Conservation (phyloP, 1,284 basidiomycete species). For the Sporisorium reilianum region DNA sequence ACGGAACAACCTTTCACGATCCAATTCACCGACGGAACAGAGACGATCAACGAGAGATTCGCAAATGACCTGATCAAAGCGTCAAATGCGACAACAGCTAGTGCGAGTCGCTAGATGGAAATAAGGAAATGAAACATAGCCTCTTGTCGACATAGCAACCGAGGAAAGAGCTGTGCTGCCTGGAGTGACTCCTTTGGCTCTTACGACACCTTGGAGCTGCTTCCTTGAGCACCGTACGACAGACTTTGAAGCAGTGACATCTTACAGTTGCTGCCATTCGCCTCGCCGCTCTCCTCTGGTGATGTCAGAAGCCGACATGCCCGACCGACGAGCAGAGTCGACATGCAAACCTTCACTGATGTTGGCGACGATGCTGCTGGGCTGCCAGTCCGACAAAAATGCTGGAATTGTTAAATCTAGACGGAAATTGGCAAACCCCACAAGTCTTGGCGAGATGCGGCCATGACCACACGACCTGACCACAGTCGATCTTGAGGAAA, state of each 20-base stretch:
- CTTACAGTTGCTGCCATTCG: neutral
- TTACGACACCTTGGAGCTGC: neutral
- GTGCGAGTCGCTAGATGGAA: slow-evolving; percentile 5
- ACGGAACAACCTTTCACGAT: neutral
- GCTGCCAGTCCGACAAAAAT: neutral
- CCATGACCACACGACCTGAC: slow-evolving; percentile 1
- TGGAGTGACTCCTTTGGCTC: neutral
- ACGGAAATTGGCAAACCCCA: neutral
- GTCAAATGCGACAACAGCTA: slow-evolving; percentile 15
- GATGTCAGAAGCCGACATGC: no score
- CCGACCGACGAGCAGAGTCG: no score
- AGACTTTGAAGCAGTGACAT: neutral
- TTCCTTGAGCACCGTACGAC: neutral
- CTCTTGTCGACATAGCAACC: neutral
- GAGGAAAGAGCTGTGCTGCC: neutral
- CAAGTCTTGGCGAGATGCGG: neutral
- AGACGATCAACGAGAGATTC: slow-evolving; percentile 44
- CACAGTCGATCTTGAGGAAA: neutral
- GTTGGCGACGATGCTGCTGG: neutral
- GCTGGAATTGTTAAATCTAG: neutral
- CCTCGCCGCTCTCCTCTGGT: no score
- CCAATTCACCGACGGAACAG: slow-evolving; percentile 10
- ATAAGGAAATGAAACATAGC: no score
- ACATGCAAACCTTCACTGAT: neutral
- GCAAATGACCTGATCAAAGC: slow-evolving; percentile 39